Base-by-base conservation (phyloP, 2,329 filamentous ascomycete species). In the Fusarium armeniacum region DNA sequence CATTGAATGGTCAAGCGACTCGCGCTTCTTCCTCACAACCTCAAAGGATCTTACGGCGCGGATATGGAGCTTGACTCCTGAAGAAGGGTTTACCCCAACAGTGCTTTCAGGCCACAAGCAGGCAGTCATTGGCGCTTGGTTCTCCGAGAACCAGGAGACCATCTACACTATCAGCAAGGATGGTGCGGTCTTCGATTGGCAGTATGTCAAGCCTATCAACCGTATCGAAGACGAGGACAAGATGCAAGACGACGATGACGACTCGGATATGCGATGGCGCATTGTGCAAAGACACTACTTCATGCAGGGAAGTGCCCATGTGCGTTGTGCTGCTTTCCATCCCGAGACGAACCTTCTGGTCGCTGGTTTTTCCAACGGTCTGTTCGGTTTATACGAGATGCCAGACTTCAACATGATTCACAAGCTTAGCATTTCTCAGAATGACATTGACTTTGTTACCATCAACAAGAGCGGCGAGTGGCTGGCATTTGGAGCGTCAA, bases 111-210 rank as follows among this genome's bases (percentile, higher is more conserved):
- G 96, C 2, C 97, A 99, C 81, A 90, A 94, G 78, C 94, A 98
- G 79, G 91, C 88, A 18, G 92, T 99, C 5, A 86, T 97, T 57
- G 93, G 91, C n/a, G 94, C 94, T n/a, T 99, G 94, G 90, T 99
- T 99, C 78, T 97, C 94, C 1, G 90, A 91, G 66, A 90, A 97
- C 73, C 96, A 99, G 78, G 97, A 99, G 81, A 93, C 89, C 50
- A 97, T 99, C 56, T 99, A 96, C 78, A 98, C 96, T 0, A 89
- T 97, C 69, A 98, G 95, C 81, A 97, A 97, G 79, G 97, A 99
- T 79, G 97, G 96, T n/a, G 94, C 96, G 4, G 86, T 98, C 1
- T 98, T 98, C 76, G 88, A 92, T 69, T 99, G 96, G 96, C 90
- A 93, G 76, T 99, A 96, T 79, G 87, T 89, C 77, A 89, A 76